Percentiles rank a stretch among this genome's conserved stretches.
Conservation (phyloP, 768 basidiomycete species). For the Auriculariales sp. region DNA sequence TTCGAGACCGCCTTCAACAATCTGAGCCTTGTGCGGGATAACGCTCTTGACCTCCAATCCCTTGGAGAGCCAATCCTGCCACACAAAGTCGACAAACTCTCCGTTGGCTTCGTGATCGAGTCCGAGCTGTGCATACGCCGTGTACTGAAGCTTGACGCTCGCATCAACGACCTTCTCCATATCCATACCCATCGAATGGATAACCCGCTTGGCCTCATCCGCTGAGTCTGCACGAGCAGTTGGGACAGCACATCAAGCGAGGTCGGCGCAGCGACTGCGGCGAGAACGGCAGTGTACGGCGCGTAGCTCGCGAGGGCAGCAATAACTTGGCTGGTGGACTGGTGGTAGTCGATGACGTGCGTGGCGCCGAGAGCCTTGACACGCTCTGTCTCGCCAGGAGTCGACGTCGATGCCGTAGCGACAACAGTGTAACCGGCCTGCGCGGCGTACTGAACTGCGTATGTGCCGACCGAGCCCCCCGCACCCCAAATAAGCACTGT, state of each 20-base stretch:
- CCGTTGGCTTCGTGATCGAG: neutral
- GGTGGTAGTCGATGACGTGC: constrained; percentile 1
- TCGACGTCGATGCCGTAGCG: constrained; percentile 1
- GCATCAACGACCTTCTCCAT: neutral
- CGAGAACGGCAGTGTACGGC: neutral
- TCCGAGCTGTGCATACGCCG: neutral
- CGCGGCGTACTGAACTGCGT: constrained; percentile 1
- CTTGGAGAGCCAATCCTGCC: neutral
- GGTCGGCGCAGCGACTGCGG: neutral
- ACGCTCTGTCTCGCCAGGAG: neutral
- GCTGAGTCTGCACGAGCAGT: neutral
- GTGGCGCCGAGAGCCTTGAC: neutral
- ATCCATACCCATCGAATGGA: neutral
- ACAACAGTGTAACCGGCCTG: constrained; percentile 3
- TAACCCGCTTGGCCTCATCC: no score
- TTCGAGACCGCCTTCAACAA: neutral
- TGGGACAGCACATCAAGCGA: neutral
- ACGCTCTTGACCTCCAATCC: neutral
- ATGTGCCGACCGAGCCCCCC: neutral
- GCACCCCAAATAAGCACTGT: constrained; percentile 3
- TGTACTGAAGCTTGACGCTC: neutral
- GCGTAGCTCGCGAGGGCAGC: neutral
- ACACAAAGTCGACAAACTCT: neutral
- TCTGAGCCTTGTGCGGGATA: neutral
- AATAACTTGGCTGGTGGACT: neutral